Conservation (phyloP, 2,329 filamentous ascomycete genomes). For the Didymella glomerata region DNA sequence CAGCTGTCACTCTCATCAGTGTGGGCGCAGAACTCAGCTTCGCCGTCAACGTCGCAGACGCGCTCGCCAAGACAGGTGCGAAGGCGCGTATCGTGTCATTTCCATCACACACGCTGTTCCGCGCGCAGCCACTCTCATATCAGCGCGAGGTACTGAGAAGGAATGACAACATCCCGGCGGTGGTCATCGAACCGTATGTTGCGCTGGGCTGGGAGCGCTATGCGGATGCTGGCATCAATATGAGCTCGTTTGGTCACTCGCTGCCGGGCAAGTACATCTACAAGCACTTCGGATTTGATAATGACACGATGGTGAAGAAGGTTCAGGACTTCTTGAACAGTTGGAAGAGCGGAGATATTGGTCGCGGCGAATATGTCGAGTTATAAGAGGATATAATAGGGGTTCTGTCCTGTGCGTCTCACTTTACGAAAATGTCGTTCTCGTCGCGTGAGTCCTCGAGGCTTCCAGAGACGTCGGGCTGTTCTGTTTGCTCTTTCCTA, state of each 20-base stretch:
- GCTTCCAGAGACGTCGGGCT: no score
- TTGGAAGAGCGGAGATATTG: constrained; percentile 46
- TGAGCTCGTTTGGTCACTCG: constrained; percentile 65
- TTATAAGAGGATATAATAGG: constrained; percentile 19
- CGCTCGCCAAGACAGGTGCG: constrained; percentile 46
- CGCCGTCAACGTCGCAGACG: constrained; percentile 51
- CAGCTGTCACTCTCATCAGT: constrained; percentile 57
- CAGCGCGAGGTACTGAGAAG: constrained; percentile 57
- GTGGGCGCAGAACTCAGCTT: constrained; percentile 58
- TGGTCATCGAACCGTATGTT: constrained; percentile 69
- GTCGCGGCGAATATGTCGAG: constrained; percentile 44
- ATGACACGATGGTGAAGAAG: constrained; percentile 54
- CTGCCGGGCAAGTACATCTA: constrained; percentile 64
- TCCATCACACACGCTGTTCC: constrained; percentile 61
- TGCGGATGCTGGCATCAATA: constrained; percentile 64
- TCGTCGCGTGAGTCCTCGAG: no score
- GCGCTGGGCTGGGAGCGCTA: constrained; percentile 68
- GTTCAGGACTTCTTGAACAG: constrained; percentile 48
- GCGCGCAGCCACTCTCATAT: constrained; percentile 57
- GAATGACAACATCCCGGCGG: constrained; percentile 53
- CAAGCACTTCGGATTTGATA: constrained; percentile 64
- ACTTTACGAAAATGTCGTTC: no score
- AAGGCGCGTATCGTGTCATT: constrained; percentile 60
- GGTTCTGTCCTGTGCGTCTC: no score
- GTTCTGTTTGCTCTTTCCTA: no score